phyloP scores from a whole-genome alignment of 257 asterid species.

The Eustoma russellianum region DNA sequence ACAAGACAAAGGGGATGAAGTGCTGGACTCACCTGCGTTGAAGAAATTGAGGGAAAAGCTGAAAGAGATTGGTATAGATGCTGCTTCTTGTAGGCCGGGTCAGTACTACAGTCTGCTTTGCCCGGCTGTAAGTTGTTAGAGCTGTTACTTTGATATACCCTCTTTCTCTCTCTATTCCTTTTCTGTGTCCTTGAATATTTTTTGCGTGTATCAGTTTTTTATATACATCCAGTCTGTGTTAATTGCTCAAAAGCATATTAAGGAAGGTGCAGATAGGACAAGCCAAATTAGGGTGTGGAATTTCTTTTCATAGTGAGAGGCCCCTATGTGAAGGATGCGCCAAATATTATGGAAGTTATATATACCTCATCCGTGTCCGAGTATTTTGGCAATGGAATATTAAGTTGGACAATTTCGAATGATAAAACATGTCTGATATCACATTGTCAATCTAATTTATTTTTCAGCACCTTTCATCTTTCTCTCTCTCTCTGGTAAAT shows the following conservation, averaged over 20 bases:
- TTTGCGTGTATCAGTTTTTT: not conserved
- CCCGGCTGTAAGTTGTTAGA: conserved; percentile 48
- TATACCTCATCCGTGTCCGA: no score
- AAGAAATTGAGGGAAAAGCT: conserved; percentile 39
- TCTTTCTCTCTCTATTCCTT: not conserved
- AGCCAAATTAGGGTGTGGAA: not conserved
- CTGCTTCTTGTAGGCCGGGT: conserved; percentile 44
- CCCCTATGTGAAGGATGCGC: no score
- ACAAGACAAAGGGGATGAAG: conserved; percentile 32
- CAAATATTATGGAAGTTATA: no score
- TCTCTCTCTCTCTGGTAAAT: no score
- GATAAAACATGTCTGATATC: no score
- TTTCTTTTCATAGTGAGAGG: not conserved
- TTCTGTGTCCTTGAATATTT: not conserved
- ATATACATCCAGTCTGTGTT: not conserved
- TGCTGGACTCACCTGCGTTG: conserved; percentile 23
- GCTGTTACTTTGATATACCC: not conserved
- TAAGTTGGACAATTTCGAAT: no score
- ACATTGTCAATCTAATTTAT: no score
- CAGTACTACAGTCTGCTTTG: conserved; percentile 50
- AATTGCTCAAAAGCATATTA: not conserved
- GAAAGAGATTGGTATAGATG: conserved; percentile 46
- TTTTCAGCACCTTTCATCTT: no score
- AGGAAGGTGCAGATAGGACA: not conserved
- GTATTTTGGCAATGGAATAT: no score